These are phyloP conservation scores for Naganishia friedmannii DNA, from an alignment of 768 basidiomycete genomes.

Conservation along the genomic window DNA sequence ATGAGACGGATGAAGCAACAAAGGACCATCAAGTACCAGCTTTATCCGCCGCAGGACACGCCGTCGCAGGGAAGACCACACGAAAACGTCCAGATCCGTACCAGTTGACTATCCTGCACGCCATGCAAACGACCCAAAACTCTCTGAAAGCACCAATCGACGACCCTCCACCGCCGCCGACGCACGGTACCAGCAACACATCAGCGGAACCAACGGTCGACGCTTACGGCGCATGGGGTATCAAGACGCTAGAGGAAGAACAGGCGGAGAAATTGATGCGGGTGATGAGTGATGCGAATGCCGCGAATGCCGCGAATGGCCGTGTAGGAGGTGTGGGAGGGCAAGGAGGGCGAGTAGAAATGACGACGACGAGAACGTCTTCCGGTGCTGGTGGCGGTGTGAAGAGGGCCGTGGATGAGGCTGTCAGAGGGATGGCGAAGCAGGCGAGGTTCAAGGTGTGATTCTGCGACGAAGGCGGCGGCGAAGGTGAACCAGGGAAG, in stretches of 20 bases:
- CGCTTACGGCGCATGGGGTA: background rate
- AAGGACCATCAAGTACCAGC: background rate
- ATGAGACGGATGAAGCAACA: background rate
- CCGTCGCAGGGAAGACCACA: background rate
- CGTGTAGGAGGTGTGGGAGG: too few species aligned
- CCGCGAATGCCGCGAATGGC: too few species aligned
- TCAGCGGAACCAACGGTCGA: background rate
- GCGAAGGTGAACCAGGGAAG: too few species aligned
- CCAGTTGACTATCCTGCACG: constrained; percentile 13
- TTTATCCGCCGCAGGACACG: background rate
- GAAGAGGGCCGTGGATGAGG: constrained; percentile 14
- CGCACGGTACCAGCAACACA: background rate
- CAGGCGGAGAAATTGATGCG: constrained; percentile 14
- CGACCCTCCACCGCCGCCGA: background rate
- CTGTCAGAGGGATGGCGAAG: constrained; percentile 15
- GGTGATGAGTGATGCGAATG: background rate
- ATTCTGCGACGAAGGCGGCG: background rate
- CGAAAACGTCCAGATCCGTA: constrained; percentile 19
- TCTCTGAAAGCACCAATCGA: constrained; percentile 2
- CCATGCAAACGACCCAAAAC: constrained; percentile 25
- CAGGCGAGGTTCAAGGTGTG: constrained; percentile 23
- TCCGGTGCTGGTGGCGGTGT: constrained; percentile 4
- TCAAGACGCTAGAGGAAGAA: constrained; percentile 23
- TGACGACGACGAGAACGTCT: background rate
- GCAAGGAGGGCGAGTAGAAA: too few species aligned